Evolutionary conservation across 805 yeast species (phyloP).

Genomic region (Zygoascus bituminiphila): DNA sequence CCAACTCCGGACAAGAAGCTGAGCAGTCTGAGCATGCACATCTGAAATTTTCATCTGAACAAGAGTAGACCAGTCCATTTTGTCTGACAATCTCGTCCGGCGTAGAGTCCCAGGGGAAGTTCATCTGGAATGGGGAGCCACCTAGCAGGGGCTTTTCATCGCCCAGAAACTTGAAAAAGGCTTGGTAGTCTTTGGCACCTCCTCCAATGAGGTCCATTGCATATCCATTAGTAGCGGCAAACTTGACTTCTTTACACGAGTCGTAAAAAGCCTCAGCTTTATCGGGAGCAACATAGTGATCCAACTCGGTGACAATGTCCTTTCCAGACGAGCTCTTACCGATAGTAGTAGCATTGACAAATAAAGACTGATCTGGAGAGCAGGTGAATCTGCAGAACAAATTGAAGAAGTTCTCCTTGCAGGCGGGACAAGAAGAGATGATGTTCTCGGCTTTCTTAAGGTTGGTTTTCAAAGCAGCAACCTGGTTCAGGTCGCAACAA

Average conservation of each 20-base stretch:
- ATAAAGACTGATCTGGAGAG: constrained; percentile 71
- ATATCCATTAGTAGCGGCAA: constrained; percentile 88
- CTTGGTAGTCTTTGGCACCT: constrained; percentile 71
- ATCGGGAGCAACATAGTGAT: constrained; percentile 47
- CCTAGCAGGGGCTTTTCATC: constrained; percentile 91
- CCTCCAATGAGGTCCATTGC: constrained; percentile 98
- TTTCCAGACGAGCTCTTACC: constrained; percentile 42
- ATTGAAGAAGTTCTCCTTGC: constrained; percentile 74
- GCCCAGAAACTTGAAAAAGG: constrained; percentile 81
- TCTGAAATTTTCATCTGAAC: constrained; percentile 56
- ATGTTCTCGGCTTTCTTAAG: constrained; percentile 68
- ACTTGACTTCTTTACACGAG: constrained; percentile 83
- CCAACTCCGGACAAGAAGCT: constrained; percentile 64
- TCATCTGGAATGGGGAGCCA: constrained; percentile 93
- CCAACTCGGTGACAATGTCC: constrained; percentile 62
- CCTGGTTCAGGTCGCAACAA: constrained; percentile 68
- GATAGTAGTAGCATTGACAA: constrained; percentile 57
- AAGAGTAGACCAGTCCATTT: constrained; percentile 30
- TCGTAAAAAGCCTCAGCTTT: constrained; percentile 64
- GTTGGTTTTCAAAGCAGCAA: constrained; percentile 42
- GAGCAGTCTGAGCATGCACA: constrained; percentile 93
- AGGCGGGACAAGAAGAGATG: constrained; percentile 90
- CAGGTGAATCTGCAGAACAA: constrained; percentile 83
- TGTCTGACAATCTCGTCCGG: constrained; percentile 26
- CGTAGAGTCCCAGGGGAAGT: constrained; percentile 45